These are phyloP conservation scores for Trametes sp. DNA, from an alignment of 1,284 basidiomycete species.

Conservation along the genomic window DNA sequence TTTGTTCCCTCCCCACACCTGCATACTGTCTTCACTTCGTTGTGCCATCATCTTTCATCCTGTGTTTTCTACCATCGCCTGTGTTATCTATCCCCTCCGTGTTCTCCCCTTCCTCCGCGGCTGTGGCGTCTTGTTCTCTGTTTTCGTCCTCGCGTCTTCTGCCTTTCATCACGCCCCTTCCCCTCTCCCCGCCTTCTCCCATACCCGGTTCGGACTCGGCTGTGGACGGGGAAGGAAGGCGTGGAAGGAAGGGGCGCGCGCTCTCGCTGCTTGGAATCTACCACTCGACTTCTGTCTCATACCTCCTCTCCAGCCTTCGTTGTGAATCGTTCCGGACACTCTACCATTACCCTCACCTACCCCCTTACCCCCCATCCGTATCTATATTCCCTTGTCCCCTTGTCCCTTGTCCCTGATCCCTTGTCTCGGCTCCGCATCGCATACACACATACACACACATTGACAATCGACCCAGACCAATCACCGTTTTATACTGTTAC, in stretches of 20 bases:
- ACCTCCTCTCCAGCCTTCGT: constrained; percentile 12
- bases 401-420: not conserved
- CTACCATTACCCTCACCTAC: not conserved
- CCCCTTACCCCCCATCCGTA: not conserved
- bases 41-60: constrained; percentile 12
- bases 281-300: not conserved
- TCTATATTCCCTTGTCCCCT: not conserved
- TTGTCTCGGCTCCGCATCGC: not conserved
- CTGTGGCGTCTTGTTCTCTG: constrained; percentile 1
- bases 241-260: constrained; percentile 18
- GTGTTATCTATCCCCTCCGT: constrained; percentile 28
- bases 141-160: not conserved
- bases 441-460: not conserved
- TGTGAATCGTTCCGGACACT: constrained; percentile 4
- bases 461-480: not conserved
- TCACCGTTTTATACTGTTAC: not conserved
- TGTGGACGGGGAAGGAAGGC: constrained; percentile 5
- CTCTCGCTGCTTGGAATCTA: constrained; percentile 12
- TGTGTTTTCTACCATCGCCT: constrained; percentile 3
- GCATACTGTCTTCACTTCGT: constrained; percentile 17
- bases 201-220: constrained; percentile 14
- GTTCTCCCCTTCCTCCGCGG: constrained; percentile 19
- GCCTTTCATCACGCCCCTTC: not conserved
- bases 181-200: not conserved
- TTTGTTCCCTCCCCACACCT: constrained; percentile 16